phyloP scores from a whole-genome alignment of 139 green algal genomes.

The Chlorella sp. region DNA sequence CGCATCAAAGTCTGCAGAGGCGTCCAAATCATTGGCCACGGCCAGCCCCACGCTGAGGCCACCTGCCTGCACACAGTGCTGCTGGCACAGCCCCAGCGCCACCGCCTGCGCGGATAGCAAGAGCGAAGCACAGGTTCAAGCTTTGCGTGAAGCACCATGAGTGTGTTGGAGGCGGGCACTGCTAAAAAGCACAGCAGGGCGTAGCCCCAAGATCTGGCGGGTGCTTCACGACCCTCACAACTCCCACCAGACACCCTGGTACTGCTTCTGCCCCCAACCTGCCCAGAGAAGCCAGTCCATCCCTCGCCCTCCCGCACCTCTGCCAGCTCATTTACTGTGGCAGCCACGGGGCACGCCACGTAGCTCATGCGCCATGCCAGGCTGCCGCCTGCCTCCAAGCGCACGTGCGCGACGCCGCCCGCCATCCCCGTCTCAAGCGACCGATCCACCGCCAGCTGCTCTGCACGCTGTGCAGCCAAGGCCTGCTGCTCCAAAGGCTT shows the following conservation, averaged over 20 bases:
- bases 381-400: background rate
- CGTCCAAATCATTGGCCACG: conserved; percentile 31
- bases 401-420: background rate
- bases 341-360: conserved; percentile 14
- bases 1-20: conserved; percentile 31
- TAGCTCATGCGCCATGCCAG: conserved; percentile 19
- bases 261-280: too few species aligned
- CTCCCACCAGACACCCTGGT: background rate
- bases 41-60: background rate
- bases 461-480: background rate
- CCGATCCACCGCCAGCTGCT: conserved; percentile 8
- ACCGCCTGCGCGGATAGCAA: background rate
- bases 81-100: conserved; percentile 14
- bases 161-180: too few species aligned
- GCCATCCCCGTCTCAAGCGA: conserved; percentile 5
- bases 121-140: background rate
- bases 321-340: conserved; percentile 3
- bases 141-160: too few species aligned
- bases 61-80: background rate
- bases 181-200: too few species aligned
- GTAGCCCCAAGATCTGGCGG: too few species aligned
- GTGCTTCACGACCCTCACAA: background rate
- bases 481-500: background rate
- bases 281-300: too few species aligned
- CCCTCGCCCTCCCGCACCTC: background rate